Evolutionary conservation across 2,329 filamentous ascomycete genomes (phyloP).

Genomic region (Neofusicoccum cordaticola): DNA sequence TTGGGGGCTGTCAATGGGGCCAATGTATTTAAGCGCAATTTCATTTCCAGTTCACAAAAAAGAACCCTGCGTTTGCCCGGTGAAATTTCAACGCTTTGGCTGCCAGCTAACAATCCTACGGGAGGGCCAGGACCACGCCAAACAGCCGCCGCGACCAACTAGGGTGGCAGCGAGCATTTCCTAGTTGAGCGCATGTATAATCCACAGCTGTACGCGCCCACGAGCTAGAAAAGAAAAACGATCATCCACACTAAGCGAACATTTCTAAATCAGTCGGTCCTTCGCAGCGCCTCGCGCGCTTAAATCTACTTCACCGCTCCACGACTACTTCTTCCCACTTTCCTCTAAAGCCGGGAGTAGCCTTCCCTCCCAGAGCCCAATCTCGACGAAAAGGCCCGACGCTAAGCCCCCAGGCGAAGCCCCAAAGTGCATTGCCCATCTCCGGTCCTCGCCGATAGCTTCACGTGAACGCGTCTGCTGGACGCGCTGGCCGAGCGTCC

Average conservation of each 20-base stretch:
- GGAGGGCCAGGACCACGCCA: neutral
- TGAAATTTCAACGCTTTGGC: neutral
- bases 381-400: neutral
- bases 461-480: slow-evolving; percentile 7
- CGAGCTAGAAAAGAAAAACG: slow-evolving; percentile 4
- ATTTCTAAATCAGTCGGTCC: slow-evolving; percentile 15
- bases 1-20: slow-evolving; percentile 8
- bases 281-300: slow-evolving; percentile 11
- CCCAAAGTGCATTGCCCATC: neutral
- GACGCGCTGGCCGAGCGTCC: neutral
- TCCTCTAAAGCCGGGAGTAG: neutral
- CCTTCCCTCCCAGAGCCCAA: slow-evolving; percentile 1
- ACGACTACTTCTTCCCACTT: slow-evolving; percentile 6
- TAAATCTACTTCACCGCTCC: slow-evolving; percentile 5
- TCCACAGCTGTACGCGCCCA: neutral
- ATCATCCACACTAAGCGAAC: slow-evolving; percentile 5
- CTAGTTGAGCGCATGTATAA: neutral
- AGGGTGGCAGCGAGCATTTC: slow-evolving; percentile 11
- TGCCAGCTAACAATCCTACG: neutral
- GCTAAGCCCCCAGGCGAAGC: neutral
- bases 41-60: slow-evolving; percentile 13
- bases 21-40: slow-evolving; percentile 18
- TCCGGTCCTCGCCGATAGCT: slow-evolving; percentile 1
- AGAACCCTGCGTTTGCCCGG: neutral
- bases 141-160: slow-evolving; percentile 2